Evolutionary conservation across 768 basidiomycete genomes (phyloP), one percentile per base, ranked within the genome.

Genomic region (Naganishia onofrii): DNA sequence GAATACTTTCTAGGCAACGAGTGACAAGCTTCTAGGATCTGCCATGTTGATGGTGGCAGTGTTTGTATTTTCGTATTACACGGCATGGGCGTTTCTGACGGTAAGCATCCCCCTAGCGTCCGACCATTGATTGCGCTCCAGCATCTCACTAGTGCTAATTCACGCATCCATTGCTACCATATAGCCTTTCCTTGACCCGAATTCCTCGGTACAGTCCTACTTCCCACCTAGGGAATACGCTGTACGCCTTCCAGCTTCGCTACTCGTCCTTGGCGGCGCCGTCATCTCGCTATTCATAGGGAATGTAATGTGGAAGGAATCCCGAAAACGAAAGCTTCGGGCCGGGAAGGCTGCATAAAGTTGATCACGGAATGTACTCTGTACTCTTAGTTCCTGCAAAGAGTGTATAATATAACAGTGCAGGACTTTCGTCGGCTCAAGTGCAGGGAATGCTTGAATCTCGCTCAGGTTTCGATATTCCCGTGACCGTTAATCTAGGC

Each of bases 201-300:
- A 87, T 2, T 92, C 87, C 75, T 86, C 88, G 23, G 83, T 95
- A 34, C 91, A 93, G 72, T 73, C 77, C 52, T 88, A 86, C 81
- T 97, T 98, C 79, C 95, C 92, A 0, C 78, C 90, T 6, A 84
- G 94, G 58, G 92, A 96, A 83, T 97, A 93, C 92, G 94, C 92
- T 12, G 84, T 97, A 60, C 87, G 90, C 23, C 79, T 97, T 55
- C 93, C 94, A 46, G 89, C 90, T 2, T 86, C 92, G 79, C 82
- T 94, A 60, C 86, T 98, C 9, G 84, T 93, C 6, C 77, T 90
- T 10, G 94, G 93, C 7, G 82, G 96, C 44, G 84, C 88, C n/a
- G 88, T 84, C 13, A 89, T 97, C 48, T 91, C 90, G 13, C 76
- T 84, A 46, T 92, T 96, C 80, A 81, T 95, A n/a, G 90, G 89